These are phyloP conservation scores for Schizosaccharomyces lindneri DNA, from an alignment of 805 yeast species.

Conservation along the genomic window DNA sequence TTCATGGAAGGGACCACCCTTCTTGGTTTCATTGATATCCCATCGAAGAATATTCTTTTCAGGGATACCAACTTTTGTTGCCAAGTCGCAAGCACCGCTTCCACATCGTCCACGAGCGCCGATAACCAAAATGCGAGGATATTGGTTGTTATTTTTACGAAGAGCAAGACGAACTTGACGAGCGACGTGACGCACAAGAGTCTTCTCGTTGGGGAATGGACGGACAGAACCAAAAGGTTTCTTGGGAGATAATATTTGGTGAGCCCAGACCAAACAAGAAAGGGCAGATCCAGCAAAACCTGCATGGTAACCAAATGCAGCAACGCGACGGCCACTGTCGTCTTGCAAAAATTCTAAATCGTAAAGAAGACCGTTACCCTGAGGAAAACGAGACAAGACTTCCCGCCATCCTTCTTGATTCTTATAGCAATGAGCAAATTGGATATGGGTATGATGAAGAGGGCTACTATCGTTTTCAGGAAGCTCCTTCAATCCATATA, in stretches of 20 bases:
- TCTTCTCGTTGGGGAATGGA: conserved; percentile 62
- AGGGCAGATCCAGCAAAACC: conserved; percentile 99
- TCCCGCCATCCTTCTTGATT: conserved; percentile 94
- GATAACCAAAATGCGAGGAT: conserved; percentile 62
- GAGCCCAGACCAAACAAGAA: conserved; percentile 84
- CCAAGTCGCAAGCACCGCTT: conserved; percentile 75
- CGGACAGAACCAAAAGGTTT: conserved; percentile 55
- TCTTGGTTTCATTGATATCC: conserved; percentile 93
- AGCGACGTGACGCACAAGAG: conserved; percentile 47
- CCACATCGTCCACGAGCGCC: conserved; percentile 99
- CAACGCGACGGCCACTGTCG: conserved; percentile 91
- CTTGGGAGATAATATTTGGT: conserved; percentile 40
- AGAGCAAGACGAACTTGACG: conserved; percentile 9
- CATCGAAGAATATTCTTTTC: conserved; percentile 63
- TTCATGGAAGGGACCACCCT: conserved; percentile 92
- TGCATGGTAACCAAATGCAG: conserved; percentile 98
- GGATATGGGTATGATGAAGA: conserved; percentile 82
- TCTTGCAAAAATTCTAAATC: conserved; percentile 88
- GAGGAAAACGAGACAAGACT: conserved; percentile 68
- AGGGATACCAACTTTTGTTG: conserved; percentile 67
- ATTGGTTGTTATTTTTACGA: conserved; percentile 12
- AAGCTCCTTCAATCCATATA: conserved; percentile 82
- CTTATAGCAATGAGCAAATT: conserved; percentile 96
- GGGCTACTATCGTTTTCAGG: conserved; percentile 83
- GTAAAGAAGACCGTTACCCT: conserved; percentile 72